These are phyloP conservation scores for Arthonia radiata DNA, from an alignment of 495 filamentous ascomycete genomes.

Conservation along the genomic window DNA sequence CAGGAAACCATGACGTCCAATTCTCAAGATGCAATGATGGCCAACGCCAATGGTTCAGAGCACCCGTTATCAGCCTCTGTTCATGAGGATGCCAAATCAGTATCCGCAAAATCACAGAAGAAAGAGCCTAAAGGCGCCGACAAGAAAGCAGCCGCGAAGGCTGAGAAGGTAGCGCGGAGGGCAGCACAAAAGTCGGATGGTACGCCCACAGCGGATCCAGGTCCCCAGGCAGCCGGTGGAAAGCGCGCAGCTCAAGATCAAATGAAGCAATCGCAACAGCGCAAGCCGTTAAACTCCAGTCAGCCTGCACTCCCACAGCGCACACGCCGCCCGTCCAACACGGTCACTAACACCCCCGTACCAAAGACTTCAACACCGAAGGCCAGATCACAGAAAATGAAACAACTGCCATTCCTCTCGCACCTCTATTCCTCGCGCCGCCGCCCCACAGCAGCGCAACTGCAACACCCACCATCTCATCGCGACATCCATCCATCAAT, in stretches of 20 bases:
- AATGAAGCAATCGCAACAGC: not conserved
- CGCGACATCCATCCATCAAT: conserved; percentile 85
- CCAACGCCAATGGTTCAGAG: too few relatives aligned
- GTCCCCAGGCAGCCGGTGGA: conserved; percentile 7
- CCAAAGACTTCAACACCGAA: conserved; percentile 20
- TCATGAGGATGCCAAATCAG: too few relatives aligned
- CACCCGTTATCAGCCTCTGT: too few relatives aligned
- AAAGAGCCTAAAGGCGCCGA: conserved; percentile 7
- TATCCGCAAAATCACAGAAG: too few relatives aligned
- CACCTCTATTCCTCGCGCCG: conserved; percentile 57
- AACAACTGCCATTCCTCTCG: conserved; percentile 55
- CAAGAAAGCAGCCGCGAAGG: conserved; percentile 3
- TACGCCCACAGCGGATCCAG: conserved; percentile 3
- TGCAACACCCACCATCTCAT: too few relatives aligned
- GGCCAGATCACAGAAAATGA: conserved; percentile 33
- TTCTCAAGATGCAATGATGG: too few relatives aligned
- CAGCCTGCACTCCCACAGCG: too few relatives aligned
- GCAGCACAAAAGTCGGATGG: conserved; percentile 4
- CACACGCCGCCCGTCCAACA: conserved; percentile 16
- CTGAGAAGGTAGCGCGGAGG: conserved; percentile 9
- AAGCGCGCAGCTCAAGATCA: conserved; percentile 10
- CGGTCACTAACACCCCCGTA: conserved; percentile 20
- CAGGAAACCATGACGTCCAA: too few relatives aligned
- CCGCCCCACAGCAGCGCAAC: conserved; percentile 48
- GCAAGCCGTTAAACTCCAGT: too few relatives aligned